A percentile compares a stretch with the other conserved stretches of the same genome.
Conservation (phyloP, 306 rosid species). For the Dalbergia cochinchinensis region DNA sequence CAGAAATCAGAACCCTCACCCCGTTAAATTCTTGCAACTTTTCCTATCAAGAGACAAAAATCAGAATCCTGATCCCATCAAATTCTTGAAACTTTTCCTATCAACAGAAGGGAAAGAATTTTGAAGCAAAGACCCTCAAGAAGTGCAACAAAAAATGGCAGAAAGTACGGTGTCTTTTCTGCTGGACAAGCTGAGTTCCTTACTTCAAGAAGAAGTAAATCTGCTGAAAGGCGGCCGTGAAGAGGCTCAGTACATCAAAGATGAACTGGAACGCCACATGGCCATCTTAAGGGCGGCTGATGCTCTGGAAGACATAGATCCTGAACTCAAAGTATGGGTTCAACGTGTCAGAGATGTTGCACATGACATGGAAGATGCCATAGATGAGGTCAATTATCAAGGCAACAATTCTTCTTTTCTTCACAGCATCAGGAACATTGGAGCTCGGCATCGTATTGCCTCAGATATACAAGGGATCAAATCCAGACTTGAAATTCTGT, state of each 20-base stretch:
- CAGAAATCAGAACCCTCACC: not conserved
- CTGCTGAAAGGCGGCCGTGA: conserved; percentile 54
- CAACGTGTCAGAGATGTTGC: conserved; percentile 57
- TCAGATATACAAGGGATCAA: conserved; percentile 48
- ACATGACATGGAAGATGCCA: conserved; percentile 62
- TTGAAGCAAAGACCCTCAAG: not conserved
- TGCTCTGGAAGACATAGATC: conserved; percentile 50
- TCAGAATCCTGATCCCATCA: not conserved
- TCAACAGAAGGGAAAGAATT: not conserved
- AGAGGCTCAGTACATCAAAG: conserved; percentile 53
- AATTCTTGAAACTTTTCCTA: not conserved
- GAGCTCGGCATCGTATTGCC: conserved; percentile 52
- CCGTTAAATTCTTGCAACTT: not conserved
- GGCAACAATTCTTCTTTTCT: not conserved
- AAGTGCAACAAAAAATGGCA: conserved; percentile 51
- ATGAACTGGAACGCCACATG: conserved; percentile 52
- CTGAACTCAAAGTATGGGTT: conserved; percentile 58
- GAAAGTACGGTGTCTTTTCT: conserved; percentile 62
- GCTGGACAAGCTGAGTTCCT: conserved; percentile 47
- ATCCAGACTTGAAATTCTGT: conserved; percentile 45
- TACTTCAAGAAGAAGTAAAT: conserved; percentile 56
- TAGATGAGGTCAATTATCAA: conserved; percentile 54
- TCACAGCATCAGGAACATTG: conserved; percentile 3
- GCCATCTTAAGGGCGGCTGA: conserved; percentile 54
- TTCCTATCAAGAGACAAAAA: not conserved